Percentiles rank a stretch among this genome's conserved stretches.
These are phyloP conservation scores for Cercis canadensis DNA, from an alignment of 306 rosid species.

Conservation along the genomic window DNA sequence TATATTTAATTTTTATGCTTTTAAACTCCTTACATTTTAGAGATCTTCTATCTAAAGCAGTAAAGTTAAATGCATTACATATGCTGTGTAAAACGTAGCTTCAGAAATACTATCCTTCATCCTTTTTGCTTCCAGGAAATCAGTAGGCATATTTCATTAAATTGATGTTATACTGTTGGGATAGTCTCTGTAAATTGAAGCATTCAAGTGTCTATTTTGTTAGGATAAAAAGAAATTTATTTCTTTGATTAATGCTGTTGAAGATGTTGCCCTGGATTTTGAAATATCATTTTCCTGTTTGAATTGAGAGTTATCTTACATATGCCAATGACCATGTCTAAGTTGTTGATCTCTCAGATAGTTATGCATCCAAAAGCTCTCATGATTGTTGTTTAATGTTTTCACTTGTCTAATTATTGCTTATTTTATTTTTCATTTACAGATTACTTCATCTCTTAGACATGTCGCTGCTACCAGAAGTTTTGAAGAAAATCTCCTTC, in stretches of 20 bases:
- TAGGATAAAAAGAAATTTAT: neutral
- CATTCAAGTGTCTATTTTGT: too few species aligned
- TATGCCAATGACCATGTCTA: neutral
- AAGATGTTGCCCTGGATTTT: constrained; percentile 18
- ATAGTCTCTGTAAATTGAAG: too few species aligned
- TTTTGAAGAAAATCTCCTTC: constrained; percentile 51
- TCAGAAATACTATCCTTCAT: too few species aligned
- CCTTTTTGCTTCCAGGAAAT: too few species aligned
- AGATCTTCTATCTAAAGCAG: too few species aligned
- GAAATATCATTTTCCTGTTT: constrained; percentile 9
- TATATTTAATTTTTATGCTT: too few species aligned
- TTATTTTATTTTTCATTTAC: constrained; percentile 34
- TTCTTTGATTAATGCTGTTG: constrained; percentile 1
- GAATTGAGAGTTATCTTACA: constrained; percentile 5
- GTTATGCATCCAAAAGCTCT: neutral
- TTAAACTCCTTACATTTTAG: too few species aligned
- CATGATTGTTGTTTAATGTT: neutral
- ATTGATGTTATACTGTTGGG: too few species aligned
- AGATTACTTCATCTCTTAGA: constrained; percentile 63
- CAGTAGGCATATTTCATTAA: too few species aligned
- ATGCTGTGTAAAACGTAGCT: too few species aligned
- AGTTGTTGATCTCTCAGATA: constrained; percentile 11
- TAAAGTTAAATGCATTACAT: too few species aligned
- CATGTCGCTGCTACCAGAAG: constrained; percentile 50
- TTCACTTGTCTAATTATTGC: constrained; percentile 18